Percentiles rank a stretch among this genome's conserved stretches.
phyloP scores from a whole-genome alignment of 2,329 filamentous ascomycete genomes.

The Pseudopyricularia cyperi region DNA sequence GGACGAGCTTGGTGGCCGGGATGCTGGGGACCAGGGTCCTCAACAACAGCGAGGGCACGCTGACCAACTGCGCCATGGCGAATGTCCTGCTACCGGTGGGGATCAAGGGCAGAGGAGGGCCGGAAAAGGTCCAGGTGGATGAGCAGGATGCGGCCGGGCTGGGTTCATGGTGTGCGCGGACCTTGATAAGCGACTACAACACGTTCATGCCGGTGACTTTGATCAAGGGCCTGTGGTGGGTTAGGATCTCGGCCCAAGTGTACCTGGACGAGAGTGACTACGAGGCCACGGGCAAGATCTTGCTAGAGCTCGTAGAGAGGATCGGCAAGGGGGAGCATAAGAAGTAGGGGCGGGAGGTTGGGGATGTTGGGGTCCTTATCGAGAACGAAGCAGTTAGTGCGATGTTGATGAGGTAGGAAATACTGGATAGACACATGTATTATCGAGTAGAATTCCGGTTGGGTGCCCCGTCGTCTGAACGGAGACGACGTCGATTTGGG shows the following conservation, averaged over 20 bases:
- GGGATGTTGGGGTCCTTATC: too few species aligned
- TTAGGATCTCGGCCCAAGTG: constrained; percentile 65
- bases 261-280: constrained; percentile 77
- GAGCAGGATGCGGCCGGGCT: constrained; percentile 22
- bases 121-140: constrained; percentile 10
- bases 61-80: constrained; percentile 55
- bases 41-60: constrained; percentile 47
- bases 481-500: too few species aligned
- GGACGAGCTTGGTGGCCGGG: constrained; percentile 45
- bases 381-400: neutral
- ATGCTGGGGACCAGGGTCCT: constrained; percentile 58
- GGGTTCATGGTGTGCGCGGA: constrained; percentile 43
- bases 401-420: too few species aligned
- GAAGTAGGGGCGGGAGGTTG: neutral
- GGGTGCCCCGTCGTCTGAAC: too few species aligned
- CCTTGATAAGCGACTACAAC: constrained; percentile 43
- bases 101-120: constrained; percentile 7
- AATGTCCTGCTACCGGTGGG: constrained; percentile 63
- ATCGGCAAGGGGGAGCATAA: constrained; percentile 6
- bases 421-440: neutral
- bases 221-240: constrained; percentile 53
- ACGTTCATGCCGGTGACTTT: constrained; percentile 58
- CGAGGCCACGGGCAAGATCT: constrained; percentile 45
- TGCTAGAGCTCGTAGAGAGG: constrained; percentile 20
- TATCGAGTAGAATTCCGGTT: neutral